Percentiles rank a stretch among this genome's conserved stretches.
Evolutionary conservation across 768 basidiomycete genomes (phyloP).

Genomic region (Rhodotorula diobovata): DNA sequence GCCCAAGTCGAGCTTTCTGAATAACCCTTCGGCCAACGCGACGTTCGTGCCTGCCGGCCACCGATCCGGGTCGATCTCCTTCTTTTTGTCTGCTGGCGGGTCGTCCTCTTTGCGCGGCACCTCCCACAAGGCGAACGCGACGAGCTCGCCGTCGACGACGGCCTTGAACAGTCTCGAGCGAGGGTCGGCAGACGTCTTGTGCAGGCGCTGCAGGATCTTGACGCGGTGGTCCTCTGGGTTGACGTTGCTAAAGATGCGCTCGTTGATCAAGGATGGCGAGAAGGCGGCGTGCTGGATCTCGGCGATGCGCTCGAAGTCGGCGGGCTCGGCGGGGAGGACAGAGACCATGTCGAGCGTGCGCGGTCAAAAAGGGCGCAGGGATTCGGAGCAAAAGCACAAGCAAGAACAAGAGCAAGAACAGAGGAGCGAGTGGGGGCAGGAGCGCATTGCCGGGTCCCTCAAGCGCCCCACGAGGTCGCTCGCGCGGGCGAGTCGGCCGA

Average conservation of each 20-base stretch:
- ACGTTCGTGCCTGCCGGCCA: background rate
- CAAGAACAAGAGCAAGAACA: too few species aligned
- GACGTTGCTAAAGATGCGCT: background rate
- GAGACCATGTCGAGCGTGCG: too few species aligned
- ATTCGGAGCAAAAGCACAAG: too few species aligned
- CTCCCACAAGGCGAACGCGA: conserved; percentile 6
- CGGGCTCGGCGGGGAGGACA: background rate
- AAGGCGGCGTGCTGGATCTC: background rate
- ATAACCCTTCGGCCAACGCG: conserved; percentile 2
- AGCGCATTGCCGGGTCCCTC: too few species aligned
- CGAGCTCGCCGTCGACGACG: background rate
- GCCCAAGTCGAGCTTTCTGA: background rate
- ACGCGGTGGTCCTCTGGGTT: background rate
- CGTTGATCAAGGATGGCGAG: background rate
- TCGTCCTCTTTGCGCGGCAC: background rate
- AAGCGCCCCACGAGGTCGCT: too few species aligned
- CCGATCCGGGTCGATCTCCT: background rate
- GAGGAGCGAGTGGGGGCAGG: too few species aligned
- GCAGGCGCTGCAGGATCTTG: background rate
- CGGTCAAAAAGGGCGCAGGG: too few species aligned
- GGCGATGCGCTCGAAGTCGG: background rate
- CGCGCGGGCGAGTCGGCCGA: too few species aligned
- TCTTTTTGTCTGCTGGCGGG: background rate
- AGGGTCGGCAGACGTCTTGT: background rate
- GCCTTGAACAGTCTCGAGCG: background rate